Percentiles rank a stretch among this genome's conserved stretches.
These are phyloP conservation scores for Buddleja alternifolia DNA, from an alignment of 257 asterid genomes.

Conservation along the genomic window DNA sequence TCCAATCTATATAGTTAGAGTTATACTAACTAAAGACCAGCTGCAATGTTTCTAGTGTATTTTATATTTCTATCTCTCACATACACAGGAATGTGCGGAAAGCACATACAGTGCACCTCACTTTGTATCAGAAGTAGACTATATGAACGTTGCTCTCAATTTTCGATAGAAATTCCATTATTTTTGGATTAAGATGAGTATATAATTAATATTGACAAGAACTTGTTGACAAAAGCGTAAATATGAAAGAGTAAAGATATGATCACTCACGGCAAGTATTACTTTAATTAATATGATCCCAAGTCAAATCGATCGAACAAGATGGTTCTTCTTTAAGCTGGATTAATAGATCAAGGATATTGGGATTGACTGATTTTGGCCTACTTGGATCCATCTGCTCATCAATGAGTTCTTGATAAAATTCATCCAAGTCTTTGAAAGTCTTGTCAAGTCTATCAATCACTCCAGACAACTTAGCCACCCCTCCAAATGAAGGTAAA, in stretches of 20 bases:
- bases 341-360: conserved; percentile 43
- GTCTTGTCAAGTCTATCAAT: conserved; percentile 36
- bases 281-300: conserved; percentile 45
- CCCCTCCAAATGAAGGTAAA: conserved; percentile 39
- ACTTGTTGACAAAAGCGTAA: no score
- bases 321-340: conserved; percentile 25
- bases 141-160: no score
- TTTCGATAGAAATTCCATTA: no score
- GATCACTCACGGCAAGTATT: conserved; percentile 32
- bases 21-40: no score
- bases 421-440: conserved; percentile 32
- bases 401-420: conserved; percentile 39
- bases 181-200: no score
- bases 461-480: conserved; percentile 43
- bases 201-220: no score
- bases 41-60: no score
- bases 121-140: no score
- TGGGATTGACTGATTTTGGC: conserved; percentile 15
- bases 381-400: conserved; percentile 31
- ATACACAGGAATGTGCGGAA: no score
- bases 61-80: no score
- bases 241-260: neutral
- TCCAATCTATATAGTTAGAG: no score
- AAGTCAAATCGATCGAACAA: conserved; percentile 19
- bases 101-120: no score